Conservation (phyloP, 2,329 filamentous ascomycete species). For the Pseudopithomyces maydicus region DNA sequence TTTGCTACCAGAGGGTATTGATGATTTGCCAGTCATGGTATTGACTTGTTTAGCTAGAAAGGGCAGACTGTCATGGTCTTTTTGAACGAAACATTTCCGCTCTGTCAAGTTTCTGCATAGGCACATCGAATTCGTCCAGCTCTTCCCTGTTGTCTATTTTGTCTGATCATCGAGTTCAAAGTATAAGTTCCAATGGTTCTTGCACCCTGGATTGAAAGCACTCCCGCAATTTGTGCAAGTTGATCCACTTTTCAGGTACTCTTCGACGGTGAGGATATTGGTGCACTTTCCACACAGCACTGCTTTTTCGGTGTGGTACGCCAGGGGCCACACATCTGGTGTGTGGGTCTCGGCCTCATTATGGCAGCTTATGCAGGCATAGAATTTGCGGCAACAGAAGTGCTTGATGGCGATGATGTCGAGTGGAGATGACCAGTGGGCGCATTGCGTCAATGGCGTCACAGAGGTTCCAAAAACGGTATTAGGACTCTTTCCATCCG, state of each 20-base stretch:
- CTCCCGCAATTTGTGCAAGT: slow-evolving; percentile 30
- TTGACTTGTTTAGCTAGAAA: too few relatives aligned
- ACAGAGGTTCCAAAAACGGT: slow-evolving; percentile 34
- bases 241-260: slow-evolving; percentile 39
- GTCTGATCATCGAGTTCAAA: slow-evolving; percentile 25
- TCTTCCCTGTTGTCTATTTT: neutral
- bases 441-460: slow-evolving; percentile 37
- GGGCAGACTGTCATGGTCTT: too few relatives aligned
- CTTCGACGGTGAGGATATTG: slow-evolving; percentile 29
- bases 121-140: too few relatives aligned
- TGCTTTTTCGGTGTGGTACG: slow-evolving; percentile 23
- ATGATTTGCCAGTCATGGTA: too few relatives aligned
- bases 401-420: slow-evolving; percentile 47
- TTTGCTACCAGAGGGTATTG: too few relatives aligned
- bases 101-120: too few relatives aligned
- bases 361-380: slow-evolving; percentile 44
- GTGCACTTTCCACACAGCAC: slow-evolving; percentile 41
- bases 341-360: slow-evolving; percentile 31
- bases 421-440: slow-evolving; percentile 38
- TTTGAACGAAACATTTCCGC: too few relatives aligned
- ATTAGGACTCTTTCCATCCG: neutral
- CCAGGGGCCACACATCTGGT: slow-evolving; percentile 27
- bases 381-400: slow-evolving; percentile 43
- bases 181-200: slow-evolving; percentile 41
- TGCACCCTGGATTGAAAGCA: slow-evolving; percentile 44